phyloP scores from a whole-genome alignment of 1,139 yeast species.

The Yarrowia galli region DNA sequence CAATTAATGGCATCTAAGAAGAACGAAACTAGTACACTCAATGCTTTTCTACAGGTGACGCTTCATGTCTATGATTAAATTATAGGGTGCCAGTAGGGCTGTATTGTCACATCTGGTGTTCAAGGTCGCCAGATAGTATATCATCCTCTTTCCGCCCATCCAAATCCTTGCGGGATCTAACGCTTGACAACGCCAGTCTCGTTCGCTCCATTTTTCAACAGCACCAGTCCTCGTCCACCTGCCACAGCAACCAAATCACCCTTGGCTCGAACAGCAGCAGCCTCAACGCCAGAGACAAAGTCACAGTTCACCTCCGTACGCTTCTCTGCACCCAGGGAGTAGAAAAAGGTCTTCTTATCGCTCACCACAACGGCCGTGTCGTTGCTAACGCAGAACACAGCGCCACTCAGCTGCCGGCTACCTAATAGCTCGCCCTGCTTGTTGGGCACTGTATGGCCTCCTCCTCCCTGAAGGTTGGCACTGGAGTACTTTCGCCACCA shows the following conservation, averaged over 20 bases:
- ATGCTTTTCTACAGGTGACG: too few relatives aligned
- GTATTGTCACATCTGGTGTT: background rate
- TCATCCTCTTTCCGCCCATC: background rate
- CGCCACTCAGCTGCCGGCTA: background rate
- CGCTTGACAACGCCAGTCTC: background rate
- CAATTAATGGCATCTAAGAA: background rate
- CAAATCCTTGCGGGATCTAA: background rate
- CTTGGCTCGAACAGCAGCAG: conserved; percentile 1
- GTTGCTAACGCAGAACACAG: background rate
- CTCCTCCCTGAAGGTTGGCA: conserved; percentile 31
- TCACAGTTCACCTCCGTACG: background rate
- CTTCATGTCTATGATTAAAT: background rate
- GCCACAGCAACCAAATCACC: conserved; percentile 20
- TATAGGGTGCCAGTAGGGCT: background rate
- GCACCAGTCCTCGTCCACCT: background rate
- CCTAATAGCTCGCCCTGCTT: conserved; percentile 25
- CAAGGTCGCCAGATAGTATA: too few relatives aligned
- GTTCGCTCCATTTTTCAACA: background rate
- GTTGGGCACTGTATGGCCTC: conserved; percentile 32
- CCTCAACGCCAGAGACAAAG: conserved; percentile 23
- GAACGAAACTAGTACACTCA: too few relatives aligned
- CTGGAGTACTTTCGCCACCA: conserved; percentile 38
- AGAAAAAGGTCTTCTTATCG: conserved; percentile 1
- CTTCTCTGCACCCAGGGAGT: background rate
- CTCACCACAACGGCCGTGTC: conserved; percentile 14